Percentiles rank a stretch among this genome's conserved stretches.
Evolutionary conservation across 2,329 filamentous ascomycete species (phyloP).

Genomic region (Sclerotinia minor): DNA sequence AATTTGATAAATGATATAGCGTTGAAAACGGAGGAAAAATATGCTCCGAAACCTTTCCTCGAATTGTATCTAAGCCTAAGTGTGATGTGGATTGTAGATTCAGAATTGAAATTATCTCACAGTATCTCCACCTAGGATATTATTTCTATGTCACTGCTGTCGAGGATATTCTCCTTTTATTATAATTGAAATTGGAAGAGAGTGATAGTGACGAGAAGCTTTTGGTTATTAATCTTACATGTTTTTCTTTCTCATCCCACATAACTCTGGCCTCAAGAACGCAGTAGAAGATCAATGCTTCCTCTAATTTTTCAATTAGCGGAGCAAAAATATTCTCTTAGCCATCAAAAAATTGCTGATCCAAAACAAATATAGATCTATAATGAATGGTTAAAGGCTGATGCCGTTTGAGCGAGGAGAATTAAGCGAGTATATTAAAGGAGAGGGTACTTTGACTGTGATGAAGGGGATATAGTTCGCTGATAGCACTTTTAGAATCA

Average conservation of each 20-base stretch:
- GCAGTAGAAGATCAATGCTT: no score
- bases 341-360: no score
- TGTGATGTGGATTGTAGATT: neutral
- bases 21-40: neutral
- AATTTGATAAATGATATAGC: neutral
- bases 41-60: neutral
- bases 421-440: neutral
- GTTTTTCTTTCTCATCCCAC: neutral
- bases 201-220: neutral
- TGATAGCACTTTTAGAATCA: no score
- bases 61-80: neutral
- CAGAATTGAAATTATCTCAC: no score
- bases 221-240: neutral
- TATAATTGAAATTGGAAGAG: neutral
- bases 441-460: neutral
- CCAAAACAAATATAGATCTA: no score
- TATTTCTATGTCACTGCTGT: neutral
- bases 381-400: neutral
- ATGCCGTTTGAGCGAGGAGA: no score
- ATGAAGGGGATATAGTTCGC: no score
- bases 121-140: neutral
- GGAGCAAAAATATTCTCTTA: no score
- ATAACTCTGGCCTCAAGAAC: no score
- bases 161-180: neutral
- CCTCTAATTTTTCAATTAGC: neutral